phyloP scores from a whole-genome alignment of 192 early-diverging fungal genomes.

The Bifiguratus adelaidae region DNA sequence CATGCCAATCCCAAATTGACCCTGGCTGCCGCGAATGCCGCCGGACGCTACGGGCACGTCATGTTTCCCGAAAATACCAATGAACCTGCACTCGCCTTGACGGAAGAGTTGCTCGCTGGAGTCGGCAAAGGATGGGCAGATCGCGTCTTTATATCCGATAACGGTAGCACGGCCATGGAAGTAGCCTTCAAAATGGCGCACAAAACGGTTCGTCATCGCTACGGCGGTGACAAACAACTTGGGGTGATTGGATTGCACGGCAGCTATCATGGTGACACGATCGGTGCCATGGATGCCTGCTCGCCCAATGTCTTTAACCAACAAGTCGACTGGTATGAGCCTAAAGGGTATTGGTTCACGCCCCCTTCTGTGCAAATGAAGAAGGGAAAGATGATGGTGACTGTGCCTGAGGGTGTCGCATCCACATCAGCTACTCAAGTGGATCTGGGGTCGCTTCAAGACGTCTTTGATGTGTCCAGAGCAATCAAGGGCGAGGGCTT shows the following conservation, averaged over 20 bases:
- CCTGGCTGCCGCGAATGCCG: constrained; percentile 47
- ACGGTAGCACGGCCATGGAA: constrained; percentile 73
- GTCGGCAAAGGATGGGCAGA: constrained; percentile 49
- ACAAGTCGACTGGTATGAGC: constrained; percentile 57
- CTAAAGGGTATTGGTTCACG: constrained; percentile 56
- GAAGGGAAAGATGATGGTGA: constrained; percentile 27
- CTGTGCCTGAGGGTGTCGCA: constrained; percentile 23
- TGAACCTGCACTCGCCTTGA: constrained; percentile 49
- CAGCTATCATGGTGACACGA: constrained; percentile 83
- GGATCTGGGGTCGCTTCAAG: constrained; percentile 5
- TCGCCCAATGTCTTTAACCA: constrained; percentile 62
- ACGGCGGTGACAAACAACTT: constrained; percentile 18
- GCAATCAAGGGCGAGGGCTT: constrained; percentile 8
- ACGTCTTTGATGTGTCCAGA: constrained; percentile 5
- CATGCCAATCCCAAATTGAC: constrained; percentile 53
- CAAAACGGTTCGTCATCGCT: constrained; percentile 29
- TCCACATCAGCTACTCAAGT: background rate
- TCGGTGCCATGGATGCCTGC: constrained; percentile 75
- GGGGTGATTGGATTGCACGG: constrained; percentile 61
- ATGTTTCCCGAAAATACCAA: constrained; percentile 66
- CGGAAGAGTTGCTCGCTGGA: constrained; percentile 41
- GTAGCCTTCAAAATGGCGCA: constrained; percentile 77
- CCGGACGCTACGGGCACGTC: constrained; percentile 71
- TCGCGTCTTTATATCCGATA: constrained; percentile 72
- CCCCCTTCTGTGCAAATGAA: constrained; percentile 48